Evolutionary conservation across 495 filamentous ascomycete species (phyloP).

Genomic region (Aspergillus homomorphus): DNA sequence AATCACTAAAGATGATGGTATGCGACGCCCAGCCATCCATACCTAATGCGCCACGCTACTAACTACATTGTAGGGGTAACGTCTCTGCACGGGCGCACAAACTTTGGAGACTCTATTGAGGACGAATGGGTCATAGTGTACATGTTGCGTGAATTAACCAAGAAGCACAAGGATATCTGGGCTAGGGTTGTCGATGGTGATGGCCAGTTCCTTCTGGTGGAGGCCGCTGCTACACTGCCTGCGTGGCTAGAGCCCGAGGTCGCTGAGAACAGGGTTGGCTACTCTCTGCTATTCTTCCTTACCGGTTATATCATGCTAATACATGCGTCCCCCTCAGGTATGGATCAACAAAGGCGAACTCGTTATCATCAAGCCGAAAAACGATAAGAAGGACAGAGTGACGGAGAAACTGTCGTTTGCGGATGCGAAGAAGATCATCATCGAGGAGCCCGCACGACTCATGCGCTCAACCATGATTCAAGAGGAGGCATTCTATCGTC

Average conservation of each 20-base stretch:
- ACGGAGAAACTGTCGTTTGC: slow-evolving; percentile 52
- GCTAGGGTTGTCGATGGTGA: slow-evolving; percentile 79
- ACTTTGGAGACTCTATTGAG: slow-evolving; percentile 90
- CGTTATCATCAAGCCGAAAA: slow-evolving; percentile 63
- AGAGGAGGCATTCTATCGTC: slow-evolving; percentile 83
- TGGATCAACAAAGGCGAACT: slow-evolving; percentile 78
- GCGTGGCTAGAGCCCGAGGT: slow-evolving; percentile 91
- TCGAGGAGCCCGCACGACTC: slow-evolving; percentile 47
- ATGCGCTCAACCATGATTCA: slow-evolving; percentile 70
- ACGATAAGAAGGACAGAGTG: slow-evolving; percentile 30
- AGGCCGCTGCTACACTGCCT: slow-evolving; percentile 85
- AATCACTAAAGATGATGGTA: slow-evolving; percentile 59
- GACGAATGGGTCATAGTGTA: slow-evolving; percentile 98
- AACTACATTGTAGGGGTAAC: slow-evolving; percentile 31
- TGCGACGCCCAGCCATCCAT: slow-evolving; percentile 8
- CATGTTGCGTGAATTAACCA: slow-evolving; percentile 78
- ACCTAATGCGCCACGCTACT: slow-evolving; percentile 4
- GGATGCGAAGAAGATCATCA: slow-evolving; percentile 59
- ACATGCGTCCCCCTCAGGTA: slow-evolving; percentile 37
- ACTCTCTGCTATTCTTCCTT: neutral
- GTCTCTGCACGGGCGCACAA: slow-evolving; percentile 65
- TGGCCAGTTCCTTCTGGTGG: slow-evolving; percentile 92
- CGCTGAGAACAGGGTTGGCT: slow-evolving; percentile 69
- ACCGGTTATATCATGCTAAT: slow-evolving; percentile 4
- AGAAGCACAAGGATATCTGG: slow-evolving; percentile 72